phyloP scores from a whole-genome alignment of 352 stramenopile species.

The Pythium aquatile region DNA sequence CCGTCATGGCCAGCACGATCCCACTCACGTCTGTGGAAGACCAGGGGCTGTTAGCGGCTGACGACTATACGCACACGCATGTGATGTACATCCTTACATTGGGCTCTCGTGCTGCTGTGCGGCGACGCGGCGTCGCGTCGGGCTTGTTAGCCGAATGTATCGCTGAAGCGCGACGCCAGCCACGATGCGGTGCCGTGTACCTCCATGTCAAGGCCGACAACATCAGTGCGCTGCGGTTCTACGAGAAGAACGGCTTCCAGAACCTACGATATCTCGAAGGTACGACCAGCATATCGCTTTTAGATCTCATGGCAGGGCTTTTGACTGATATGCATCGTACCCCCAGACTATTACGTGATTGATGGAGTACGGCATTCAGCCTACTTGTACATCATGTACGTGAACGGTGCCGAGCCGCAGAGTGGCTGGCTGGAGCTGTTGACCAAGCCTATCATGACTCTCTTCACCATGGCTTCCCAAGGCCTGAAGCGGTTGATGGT shows the following conservation, averaged over 20 bases:
- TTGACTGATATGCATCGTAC: conserved; percentile 9
- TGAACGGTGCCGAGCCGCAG: conserved; percentile 68
- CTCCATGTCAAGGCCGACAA: conserved; percentile 98
- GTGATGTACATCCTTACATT: conserved; percentile 98
- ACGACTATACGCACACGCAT: conserved; percentile 62
- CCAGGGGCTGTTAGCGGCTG: conserved; percentile 49
- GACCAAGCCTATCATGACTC: conserved; percentile 31
- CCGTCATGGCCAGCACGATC: conserved; percentile 88
- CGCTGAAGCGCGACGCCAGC: conserved; percentile 70
- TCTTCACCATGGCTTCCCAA: conserved; percentile 69
- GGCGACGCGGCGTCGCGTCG: conserved; percentile 89
- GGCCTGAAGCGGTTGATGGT: conserved; percentile 64
- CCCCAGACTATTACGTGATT: conserved; percentile 86
- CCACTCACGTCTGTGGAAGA: conserved; percentile 71
- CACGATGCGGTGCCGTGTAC: conserved; percentile 91
- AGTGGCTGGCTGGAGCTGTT: conserved; percentile 59
- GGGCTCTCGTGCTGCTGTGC: conserved; percentile 80
- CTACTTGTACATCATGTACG: conserved; percentile 85
- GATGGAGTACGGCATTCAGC: conserved; percentile 75
- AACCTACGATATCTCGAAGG: conserved; percentile 91
- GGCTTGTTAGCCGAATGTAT: conserved; percentile 90
- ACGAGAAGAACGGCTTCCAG: conserved; percentile 95
- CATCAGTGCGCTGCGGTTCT: conserved; percentile 91
- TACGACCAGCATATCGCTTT: conserved; percentile 20
- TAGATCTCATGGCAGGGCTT: not conserved